Percentiles rank a stretch among this genome's conserved stretches.
phyloP scores from a whole-genome alignment of 441 rosid species.

The Pelargonium fulgidum region DNA sequence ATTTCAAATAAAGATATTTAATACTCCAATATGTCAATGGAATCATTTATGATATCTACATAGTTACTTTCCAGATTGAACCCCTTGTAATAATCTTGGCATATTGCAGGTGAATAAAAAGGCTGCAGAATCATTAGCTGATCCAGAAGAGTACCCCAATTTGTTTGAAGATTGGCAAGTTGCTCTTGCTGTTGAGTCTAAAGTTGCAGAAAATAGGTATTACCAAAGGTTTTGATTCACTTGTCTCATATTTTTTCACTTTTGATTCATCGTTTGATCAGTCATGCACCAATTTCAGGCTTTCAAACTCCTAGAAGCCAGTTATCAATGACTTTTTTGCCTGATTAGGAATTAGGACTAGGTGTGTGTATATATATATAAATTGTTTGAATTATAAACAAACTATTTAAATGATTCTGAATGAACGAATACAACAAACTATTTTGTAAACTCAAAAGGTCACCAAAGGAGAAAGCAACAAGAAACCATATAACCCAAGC shows the following conservation, averaged over 20 bases:
- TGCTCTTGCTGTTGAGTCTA: constrained; percentile 70
- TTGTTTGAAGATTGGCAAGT: constrained; percentile 98
- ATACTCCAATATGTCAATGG: neutral
- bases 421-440: too few relatives aligned
- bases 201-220: constrained; percentile 71
- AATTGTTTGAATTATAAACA: too few relatives aligned
- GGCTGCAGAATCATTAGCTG: constrained; percentile 98
- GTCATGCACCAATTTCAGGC: constrained; percentile 11
- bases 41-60: neutral
- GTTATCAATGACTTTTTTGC: neutral
- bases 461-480: too few relatives aligned
- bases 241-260: constrained; percentile 7
- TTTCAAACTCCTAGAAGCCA: neutral
- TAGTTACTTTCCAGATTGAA: neutral
- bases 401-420: too few relatives aligned
- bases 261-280: neutral
- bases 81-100: constrained; percentile 3
- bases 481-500: too few relatives aligned
- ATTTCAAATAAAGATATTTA: neutral
- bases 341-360: neutral
- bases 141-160: constrained; percentile 94
- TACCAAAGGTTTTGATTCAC: constrained; percentile 12
- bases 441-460: too few relatives aligned
- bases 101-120: constrained; percentile 70
- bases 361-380: neutral